Evolutionary conservation across 192 early-diverging fungal genomes (phyloP).

Genomic region (Coemansia sp.): DNA sequence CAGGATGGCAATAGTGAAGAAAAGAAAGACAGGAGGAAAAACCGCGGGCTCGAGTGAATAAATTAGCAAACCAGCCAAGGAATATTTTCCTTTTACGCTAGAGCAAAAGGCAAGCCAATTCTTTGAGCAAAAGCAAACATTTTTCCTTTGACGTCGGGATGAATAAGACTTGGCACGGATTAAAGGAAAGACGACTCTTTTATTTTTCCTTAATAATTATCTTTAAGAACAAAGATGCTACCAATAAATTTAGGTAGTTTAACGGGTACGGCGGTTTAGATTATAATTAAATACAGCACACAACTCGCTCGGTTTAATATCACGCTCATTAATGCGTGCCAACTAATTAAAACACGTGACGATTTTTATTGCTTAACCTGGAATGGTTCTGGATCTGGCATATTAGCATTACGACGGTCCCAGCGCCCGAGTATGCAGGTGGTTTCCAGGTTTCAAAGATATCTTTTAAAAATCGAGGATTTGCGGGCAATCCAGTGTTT

Average conservation of each 20-base stretch:
- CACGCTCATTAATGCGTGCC: neutral
- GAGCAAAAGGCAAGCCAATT: neutral
- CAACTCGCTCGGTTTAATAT: no score
- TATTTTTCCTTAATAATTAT: neutral
- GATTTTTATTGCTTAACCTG: neutral
- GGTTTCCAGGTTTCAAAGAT: no score
- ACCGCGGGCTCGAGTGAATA: neutral
- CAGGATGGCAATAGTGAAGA: neutral
- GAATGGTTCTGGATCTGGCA: no score
- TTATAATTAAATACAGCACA: no score
- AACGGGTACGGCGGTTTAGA: no score
- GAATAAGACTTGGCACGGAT: conserved; percentile 1
- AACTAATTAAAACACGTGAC: neutral
- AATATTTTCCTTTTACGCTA: neutral
- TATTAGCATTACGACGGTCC: no score
- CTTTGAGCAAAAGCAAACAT: neutral
- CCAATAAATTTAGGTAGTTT: neutral
- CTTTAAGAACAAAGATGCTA: neutral
- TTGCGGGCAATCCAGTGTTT: neutral
- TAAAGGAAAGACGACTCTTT: neutral
- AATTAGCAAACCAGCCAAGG: no score
- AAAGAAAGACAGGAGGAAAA: neutral
- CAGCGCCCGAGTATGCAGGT: no score
- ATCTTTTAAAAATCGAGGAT: neutral
- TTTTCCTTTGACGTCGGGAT: neutral